Base-by-base conservation (phyloP, 129 eudicot genomes). In the Centella asiatica region DNA sequence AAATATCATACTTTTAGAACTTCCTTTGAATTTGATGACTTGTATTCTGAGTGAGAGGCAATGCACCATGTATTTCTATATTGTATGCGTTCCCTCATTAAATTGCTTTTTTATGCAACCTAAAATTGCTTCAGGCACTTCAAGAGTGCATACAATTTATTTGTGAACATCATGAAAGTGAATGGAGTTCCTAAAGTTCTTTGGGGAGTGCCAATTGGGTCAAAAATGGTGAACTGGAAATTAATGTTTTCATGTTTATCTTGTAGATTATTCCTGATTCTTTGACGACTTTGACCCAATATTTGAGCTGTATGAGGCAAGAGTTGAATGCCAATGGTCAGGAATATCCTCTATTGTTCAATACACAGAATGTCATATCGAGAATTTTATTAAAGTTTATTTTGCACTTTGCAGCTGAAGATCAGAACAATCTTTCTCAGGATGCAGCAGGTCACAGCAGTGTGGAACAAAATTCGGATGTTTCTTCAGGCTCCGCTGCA, bases 261-360 rank as follows among this genome's bases (percentile, higher is more conserved):
- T 42, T 71, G 69, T 87, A 90, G 97, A 79, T 86, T 52, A 83
- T 90, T 72, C 97, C 89, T 44, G 97, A 90, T 81, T 87, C 97
- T 53, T 55, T 90, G 77, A 75, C 89, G 58, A 90, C 97, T 54
- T 74, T 90, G 74, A 72, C 82, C 53, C 93, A 86, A 66, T 86
- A 83, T 74, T 42, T 83, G 72, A 81, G 72, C 59, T 83, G 73
- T 28, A 70, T 90, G 85, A 83, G 89, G 65, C 85, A 71, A 67
- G 95, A 90, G 60, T 76, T 86, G 28, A 59, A 55, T 33, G 74
- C 76, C 69, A 85, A 58, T 71, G 89, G 97, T 90, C 23, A 69
- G 85, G 32, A 39, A 47, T n/a, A 60, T 67, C 42, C 19, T 48
- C 25, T 25, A 22, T 23, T 44, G 56, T 24, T 45, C 42, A n/a